phyloP scores from a whole-genome alignment of 768 basidiomycete species.

The Lactarius hengduanensis region DNA sequence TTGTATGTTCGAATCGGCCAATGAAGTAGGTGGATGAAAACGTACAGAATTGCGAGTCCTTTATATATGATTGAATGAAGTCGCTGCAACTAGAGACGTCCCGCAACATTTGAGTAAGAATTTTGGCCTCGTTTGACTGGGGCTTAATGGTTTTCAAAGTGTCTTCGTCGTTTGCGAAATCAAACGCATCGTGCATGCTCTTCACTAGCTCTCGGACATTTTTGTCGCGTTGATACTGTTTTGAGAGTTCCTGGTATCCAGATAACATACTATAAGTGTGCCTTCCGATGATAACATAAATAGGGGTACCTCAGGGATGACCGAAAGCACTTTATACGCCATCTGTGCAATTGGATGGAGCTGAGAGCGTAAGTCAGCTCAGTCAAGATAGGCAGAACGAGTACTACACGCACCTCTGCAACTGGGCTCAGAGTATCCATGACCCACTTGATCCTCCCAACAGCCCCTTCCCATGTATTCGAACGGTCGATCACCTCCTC shows the following conservation, averaged over 20 bases:
- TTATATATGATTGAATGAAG: neutral
- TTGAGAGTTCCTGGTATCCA: neutral
- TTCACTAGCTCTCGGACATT: neutral
- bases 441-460: neutral
- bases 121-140: neutral
- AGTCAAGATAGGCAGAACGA: neutral
- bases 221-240: neutral
- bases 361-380: neutral
- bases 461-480: neutral
- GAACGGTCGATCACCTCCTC: neutral
- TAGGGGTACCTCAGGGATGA: neutral
- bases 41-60: neutral
- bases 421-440: neutral
- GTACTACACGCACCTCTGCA: neutral
- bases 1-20: neutral
- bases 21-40: neutral
- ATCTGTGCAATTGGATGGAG: neutral
- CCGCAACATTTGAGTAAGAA: neutral
- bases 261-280: neutral
- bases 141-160: neutral
- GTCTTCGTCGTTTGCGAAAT: neutral
- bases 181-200: constrained; percentile 1
- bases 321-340: neutral
- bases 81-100: neutral
- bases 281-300: neutral